phyloP scores from a whole-genome alignment of 164 flowering plant genomes.

The Vitis vinifera region DNA sequence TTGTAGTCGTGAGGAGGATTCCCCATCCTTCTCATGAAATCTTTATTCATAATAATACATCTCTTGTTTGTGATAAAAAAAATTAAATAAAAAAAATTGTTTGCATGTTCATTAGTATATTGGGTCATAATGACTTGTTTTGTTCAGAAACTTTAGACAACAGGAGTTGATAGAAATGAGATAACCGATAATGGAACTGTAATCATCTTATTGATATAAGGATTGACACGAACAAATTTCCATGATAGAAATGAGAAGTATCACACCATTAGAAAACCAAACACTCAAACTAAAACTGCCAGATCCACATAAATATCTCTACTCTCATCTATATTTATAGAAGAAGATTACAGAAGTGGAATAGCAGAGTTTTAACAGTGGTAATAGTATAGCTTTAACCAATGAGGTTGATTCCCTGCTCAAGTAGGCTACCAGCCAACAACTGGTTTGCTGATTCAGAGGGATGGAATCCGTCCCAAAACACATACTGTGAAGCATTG shows the following conservation, averaged over 20 bases:
- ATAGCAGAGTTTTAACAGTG: background rate
- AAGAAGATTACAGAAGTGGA: background rate
- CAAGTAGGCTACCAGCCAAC: slow-evolving; percentile 51
- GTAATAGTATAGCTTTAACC: slow-evolving; percentile 20
- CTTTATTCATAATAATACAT: no score
- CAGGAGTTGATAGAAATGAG: background rate
- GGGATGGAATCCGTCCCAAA: slow-evolving; percentile 79
- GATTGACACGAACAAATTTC: background rate
- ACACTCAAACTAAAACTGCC: background rate
- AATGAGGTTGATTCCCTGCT: slow-evolving; percentile 55
- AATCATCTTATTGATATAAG: background rate
- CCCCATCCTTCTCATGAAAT: no score
- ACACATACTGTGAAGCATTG: slow-evolving; percentile 67
- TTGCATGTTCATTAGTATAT: background rate
- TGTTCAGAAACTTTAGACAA: background rate
- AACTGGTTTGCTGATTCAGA: slow-evolving; percentile 56
- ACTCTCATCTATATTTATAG: background rate
- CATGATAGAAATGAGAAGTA: no score
- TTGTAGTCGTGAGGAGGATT: no score
- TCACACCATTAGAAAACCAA: background rate
- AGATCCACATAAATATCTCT: background rate
- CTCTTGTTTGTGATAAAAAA: no score
- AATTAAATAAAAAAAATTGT: no score
- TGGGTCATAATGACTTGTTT: background rate
- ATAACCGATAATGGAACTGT: background rate